Base-by-base conservation (phyloP, 2,329 filamentous ascomycete genomes). In the Akanthomyces muscarius region DNA sequence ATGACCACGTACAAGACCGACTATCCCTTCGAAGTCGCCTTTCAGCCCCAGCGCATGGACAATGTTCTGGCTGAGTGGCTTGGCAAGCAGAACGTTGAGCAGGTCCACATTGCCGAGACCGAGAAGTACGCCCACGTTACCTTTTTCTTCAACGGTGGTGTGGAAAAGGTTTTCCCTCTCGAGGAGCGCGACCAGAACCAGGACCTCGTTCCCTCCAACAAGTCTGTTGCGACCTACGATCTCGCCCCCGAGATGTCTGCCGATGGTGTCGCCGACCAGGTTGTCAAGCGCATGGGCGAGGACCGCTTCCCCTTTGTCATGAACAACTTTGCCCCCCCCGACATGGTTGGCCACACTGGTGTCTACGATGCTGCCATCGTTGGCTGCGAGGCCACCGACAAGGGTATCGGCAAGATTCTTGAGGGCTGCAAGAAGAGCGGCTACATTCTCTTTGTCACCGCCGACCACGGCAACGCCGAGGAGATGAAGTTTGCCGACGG, bases 81-180 rank as follows among this genome's bases (percentile, higher is more conserved):
- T 25, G 87, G 89, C 71, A 95, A 94, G 82, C 89, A 98, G 78
- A 86, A 85, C 51, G 83, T 96, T 66, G 89, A 93, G 81, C 95
- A 99, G 80, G 95, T 94, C 69, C 95, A 99, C 81, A 86, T 98
- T 69, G 95, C 95, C 63, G 95, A 99, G 85, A 99, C 95, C 2
- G 95, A 99, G 79, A 99, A 99, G 83, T 99, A 99, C 77, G 95
- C 95, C 42, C 95, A 99, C 81, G 95, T 99, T 67, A 98, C 95
- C 63, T 98, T 98, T 86, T 98, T 98, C 86, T 98, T 98, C 88
- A 99, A 99, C 80, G 95, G 95, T 63, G 95, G 95, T 73, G 91
- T 97, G 60, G 95, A 99, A 82, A 96, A 97, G 82, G 90, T 91
- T 67, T 99, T 97, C 79, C 87, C 90, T 61, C 89, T 92, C 54